Base-by-base conservation (phyloP, 305 asterid species). In the Fraxinus sp. region DNA sequence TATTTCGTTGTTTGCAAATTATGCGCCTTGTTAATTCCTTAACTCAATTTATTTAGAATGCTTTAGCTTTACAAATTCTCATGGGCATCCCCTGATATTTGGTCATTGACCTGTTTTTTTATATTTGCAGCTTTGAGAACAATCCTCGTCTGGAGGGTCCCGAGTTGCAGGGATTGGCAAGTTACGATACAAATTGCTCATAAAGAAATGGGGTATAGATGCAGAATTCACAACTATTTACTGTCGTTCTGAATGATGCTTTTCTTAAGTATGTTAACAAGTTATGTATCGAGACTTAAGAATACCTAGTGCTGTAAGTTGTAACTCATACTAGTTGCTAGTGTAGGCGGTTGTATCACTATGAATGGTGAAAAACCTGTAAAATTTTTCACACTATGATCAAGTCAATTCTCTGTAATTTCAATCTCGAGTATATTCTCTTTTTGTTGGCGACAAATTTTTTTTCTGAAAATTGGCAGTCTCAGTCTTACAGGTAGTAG, bases 81-180 rank as follows among this genome's bases (percentile, higher is more conserved):
- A 46, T 1, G 0, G 57, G 26, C n/a, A 20, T 52, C 59, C 32
- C 0, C 74, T 78, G 46, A 44, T 81, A 78, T 75, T 84, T 78
- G 71, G 82, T 46, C 24, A 52, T 52, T 81, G 57, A 30, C 55
- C 35, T 36, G 41, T 41, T 73, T 5, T 68, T 71, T 6, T 44
- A 28, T 24, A 28, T 83, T 82, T 88, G 89, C 92, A 95, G 99
- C 91, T 95, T 94, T 41, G 97, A 94, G 91, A 92, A 24, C 26
- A 94, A 94, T 81, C 97, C 97, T 85, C 95, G 92, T 46, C 89
- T 95, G 81, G 98, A 95, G 90, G 98, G 98, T 80, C 97, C 99
- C 3, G 97, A 93, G 91, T 89, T 95, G 93, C 93, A 81, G 91
- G 99, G 99, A 85, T 96, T 94, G 62, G 99, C 95, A 66, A 90